Percentiles rank a stretch among this genome's conserved stretches.
These are phyloP conservation scores for Lachnellula occidentalis DNA, from an alignment of 2,329 filamentous ascomycete species.

Conservation along the genomic window DNA sequence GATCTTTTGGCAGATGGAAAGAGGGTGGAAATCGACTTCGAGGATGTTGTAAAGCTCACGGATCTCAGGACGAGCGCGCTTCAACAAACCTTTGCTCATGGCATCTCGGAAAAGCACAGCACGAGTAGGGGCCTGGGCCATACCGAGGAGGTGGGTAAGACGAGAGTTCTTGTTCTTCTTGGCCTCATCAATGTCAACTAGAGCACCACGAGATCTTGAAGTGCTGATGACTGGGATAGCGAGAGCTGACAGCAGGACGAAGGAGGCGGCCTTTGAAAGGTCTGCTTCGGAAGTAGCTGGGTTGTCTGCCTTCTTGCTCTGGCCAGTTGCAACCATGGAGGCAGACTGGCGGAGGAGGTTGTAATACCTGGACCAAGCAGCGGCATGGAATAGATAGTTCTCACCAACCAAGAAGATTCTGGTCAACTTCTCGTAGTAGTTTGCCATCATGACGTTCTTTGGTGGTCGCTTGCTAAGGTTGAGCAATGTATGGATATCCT, in stretches of 20 bases:
- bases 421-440: constrained; percentile 99
- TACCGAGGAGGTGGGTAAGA: constrained; percentile 90
- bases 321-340: constrained; percentile 73
- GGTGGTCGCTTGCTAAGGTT: constrained; percentile 96
- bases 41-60: constrained; percentile 97
- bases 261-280: constrained; percentile 89
- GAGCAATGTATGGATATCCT: constrained; percentile 96
- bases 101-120: constrained; percentile 92
- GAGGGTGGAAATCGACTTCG: constrained; percentile 96
- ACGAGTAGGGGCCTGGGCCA: constrained; percentile 84
- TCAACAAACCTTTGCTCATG: constrained; percentile 87
- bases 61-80: constrained; percentile 90
- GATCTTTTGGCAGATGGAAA: constrained; percentile 99
- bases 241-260: constrained; percentile 88
- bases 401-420: constrained; percentile 98
- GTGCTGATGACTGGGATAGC: constrained; percentile 99
- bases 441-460: constrained; percentile 99
- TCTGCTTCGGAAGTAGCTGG: constrained; percentile 84
- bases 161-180: constrained; percentile 99
- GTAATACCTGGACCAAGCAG: constrained; percentile 96
- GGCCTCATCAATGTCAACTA: constrained; percentile 94
- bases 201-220: constrained; percentile 86
- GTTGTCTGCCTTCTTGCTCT: constrained; percentile 91
- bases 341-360: constrained; percentile 90
- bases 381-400: constrained; percentile 99